These are phyloP conservation scores for Kwoniella sp. DNA, from an alignment of 768 basidiomycete species.

Conservation along the genomic window DNA sequence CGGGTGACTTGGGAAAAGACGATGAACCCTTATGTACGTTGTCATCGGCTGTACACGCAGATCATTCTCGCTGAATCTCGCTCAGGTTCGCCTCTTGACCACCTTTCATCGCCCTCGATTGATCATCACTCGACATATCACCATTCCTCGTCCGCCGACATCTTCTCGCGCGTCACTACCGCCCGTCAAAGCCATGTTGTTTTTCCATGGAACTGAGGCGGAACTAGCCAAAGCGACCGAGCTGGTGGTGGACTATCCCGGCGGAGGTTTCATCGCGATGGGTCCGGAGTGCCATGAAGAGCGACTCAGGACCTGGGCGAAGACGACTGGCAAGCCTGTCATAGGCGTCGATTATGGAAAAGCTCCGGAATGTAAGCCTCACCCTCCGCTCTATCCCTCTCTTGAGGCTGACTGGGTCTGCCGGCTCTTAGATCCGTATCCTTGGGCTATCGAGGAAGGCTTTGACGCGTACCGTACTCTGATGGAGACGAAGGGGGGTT, in stretches of 20 bases:
- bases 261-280: constrained; percentile 97
- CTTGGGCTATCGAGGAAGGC: constrained; percentile 90
- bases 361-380: constrained; percentile 74
- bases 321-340: constrained; percentile 69
- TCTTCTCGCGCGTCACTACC: constrained; percentile 65
- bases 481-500: constrained; percentile 69
- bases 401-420: background rate
- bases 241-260: constrained; percentile 85
- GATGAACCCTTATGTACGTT: constrained; percentile 76
- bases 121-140: constrained; percentile 65
- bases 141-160: constrained; percentile 72
- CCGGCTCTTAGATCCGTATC: constrained; percentile 74
- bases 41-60: background rate
- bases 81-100: constrained; percentile 65
- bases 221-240: constrained; percentile 67
- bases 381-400: background rate
- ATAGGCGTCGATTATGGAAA: constrained; percentile 91
- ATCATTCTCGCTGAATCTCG: background rate
- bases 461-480: constrained; percentile 84
- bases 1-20: constrained; percentile 97
- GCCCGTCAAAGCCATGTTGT: constrained; percentile 77
- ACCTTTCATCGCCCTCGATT: constrained; percentile 59
- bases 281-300: constrained; percentile 95
- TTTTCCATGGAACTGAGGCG: constrained; percentile 66
- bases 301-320: constrained; percentile 79